A percentile compares a stretch with the other conserved stretches of the same genome.
phyloP scores from a whole-genome alignment of 805 yeast species.

The Limtongozyma cylindracea region DNA sequence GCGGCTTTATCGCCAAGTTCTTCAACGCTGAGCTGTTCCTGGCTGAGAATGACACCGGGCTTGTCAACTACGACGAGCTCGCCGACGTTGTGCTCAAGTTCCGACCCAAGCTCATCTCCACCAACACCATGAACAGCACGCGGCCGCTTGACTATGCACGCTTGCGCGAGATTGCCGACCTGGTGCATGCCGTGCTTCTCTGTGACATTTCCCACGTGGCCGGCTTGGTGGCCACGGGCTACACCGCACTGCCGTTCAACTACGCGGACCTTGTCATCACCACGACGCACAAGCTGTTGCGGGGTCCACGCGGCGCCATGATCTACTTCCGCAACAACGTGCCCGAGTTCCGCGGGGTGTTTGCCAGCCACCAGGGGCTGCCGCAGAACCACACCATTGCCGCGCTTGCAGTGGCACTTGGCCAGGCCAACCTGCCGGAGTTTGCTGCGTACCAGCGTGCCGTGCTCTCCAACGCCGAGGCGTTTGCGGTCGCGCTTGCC shows the following conservation, averaged over 20 bases:
- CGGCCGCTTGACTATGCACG: constrained; percentile 90
- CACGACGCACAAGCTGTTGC: constrained; percentile 92
- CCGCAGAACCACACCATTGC: constrained; percentile 98
- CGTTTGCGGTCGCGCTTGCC: constrained; percentile 53
- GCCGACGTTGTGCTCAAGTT: constrained; percentile 76
- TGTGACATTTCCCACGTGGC: constrained; percentile 98
- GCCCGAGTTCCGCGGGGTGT: constrained; percentile 68
- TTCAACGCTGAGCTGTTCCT: constrained; percentile 98
- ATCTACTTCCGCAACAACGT: constrained; percentile 95
- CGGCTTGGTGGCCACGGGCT: constrained; percentile 88
- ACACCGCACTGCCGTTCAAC: constrained; percentile 88
- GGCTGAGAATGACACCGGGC: constrained; percentile 73
- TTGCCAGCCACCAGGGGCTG: constrained; percentile 99
- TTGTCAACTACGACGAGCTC: constrained; percentile 87
- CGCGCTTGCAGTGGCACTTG: constrained; percentile 93
- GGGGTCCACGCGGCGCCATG: constrained; percentile 99
- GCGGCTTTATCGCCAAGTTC: constrained; percentile 87
- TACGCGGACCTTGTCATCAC: constrained; percentile 96
- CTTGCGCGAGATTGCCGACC: constrained; percentile 91
- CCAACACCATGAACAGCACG: constrained; percentile 97
- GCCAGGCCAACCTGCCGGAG: constrained; percentile 81
- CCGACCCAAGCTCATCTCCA: constrained; percentile 92
- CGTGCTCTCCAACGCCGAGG: constrained; percentile 73
- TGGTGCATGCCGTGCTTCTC: constrained; percentile 88
- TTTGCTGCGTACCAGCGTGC: constrained; percentile 74